These are phyloP conservation scores for Dictyostelium citrinum DNA, from an alignment of 78 protist species.

Conservation along the genomic window DNA sequence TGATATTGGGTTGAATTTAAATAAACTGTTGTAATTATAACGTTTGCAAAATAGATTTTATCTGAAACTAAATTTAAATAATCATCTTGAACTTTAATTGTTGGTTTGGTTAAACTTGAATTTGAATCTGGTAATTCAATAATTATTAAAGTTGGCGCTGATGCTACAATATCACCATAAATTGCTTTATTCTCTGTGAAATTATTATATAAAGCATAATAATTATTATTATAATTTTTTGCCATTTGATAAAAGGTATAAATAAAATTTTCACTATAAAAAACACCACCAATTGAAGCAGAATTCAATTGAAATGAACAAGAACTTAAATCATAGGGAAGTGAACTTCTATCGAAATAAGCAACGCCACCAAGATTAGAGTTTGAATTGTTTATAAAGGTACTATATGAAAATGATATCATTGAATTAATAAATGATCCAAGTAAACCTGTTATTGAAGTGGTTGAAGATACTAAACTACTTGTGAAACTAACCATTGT, in stretches of 20 bases:
- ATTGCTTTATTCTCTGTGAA: not conserved
- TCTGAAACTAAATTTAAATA: not conserved
- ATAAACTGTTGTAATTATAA: not conserved
- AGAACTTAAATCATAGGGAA: not conserved
- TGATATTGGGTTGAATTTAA: not conserved
- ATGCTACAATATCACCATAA: not conserved
- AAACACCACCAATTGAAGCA: not conserved
- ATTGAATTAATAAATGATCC: not conserved
- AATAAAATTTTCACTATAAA: not conserved
- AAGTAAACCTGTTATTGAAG: not conserved
- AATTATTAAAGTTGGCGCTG: not conserved
- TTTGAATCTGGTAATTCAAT: not conserved
- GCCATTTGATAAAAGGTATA: not conserved
- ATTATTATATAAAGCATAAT: not conserved
- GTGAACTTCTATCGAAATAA: not conserved
- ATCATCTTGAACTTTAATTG: not conserved
- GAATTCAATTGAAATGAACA: not conserved
- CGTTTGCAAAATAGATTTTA: not conserved
- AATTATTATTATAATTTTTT: not conserved
- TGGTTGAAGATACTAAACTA: not conserved
- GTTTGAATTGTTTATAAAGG: not conserved
- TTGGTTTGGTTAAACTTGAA: not conserved
- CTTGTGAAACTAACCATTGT: not conserved
- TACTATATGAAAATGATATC: not conserved
- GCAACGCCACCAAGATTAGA: not conserved